These are phyloP conservation scores for Euphorbia peplus DNA, from an alignment of 345 rosid genomes.

Conservation along the genomic window DNA sequence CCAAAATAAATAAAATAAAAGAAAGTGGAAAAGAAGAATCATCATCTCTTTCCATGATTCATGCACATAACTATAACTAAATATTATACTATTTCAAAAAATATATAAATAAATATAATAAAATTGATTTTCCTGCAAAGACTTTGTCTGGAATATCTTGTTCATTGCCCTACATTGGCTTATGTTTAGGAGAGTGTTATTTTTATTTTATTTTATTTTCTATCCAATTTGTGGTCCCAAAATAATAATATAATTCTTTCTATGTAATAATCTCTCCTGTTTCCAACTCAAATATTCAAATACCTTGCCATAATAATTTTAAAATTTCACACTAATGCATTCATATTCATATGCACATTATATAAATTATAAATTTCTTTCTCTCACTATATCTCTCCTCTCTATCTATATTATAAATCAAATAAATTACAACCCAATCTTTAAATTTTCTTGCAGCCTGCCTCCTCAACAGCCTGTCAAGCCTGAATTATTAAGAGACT, in stretches of 20 bases:
- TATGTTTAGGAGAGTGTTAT: slow-evolving; percentile 20
- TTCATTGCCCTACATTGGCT: slow-evolving; percentile 29
- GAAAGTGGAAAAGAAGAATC: slow-evolving; percentile 8
- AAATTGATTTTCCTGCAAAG: slow-evolving; percentile 21
- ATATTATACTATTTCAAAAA: too few species aligned
- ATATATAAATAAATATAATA: too few species aligned
- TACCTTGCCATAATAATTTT: neutral
- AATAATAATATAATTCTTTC: too few species aligned
- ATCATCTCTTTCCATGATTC: slow-evolving; percentile 23
- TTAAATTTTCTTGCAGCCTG: slow-evolving; percentile 19
- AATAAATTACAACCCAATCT: slow-evolving; percentile 23
- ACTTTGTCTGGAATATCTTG: slow-evolving; percentile 45
- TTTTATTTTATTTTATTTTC: slow-evolving; percentile 20
- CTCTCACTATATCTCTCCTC: slow-evolving; percentile 13
- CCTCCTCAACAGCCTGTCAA: slow-evolving; percentile 80
- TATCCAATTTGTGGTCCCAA: slow-evolving; percentile 14
- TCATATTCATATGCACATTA: neutral
- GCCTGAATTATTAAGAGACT: slow-evolving; percentile 48
- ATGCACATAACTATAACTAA: slow-evolving; percentile 7
- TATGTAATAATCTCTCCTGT: neutral
- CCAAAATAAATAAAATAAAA: neutral
- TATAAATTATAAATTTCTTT: slow-evolving; percentile 6
- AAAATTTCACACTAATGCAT: too few species aligned
- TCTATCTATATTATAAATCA: slow-evolving; percentile 18
- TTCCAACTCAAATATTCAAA: slow-evolving; percentile 22